Conservation (phyloP, 164 flowering plant species). For the Hamamelis virginiana region DNA sequence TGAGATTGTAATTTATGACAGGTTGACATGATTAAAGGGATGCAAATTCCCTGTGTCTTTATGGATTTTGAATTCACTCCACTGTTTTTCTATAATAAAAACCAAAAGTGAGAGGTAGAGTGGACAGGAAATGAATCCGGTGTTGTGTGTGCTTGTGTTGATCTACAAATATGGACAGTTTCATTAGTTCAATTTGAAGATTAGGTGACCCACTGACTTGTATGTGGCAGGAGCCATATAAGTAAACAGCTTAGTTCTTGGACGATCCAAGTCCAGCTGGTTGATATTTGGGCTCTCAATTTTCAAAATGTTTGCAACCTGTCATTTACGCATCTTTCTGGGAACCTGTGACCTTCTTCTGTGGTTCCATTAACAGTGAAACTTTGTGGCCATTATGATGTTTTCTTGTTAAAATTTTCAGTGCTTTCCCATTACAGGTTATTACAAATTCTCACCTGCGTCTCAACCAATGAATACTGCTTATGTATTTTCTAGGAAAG, state of each 20-base stretch:
- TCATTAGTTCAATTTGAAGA: background rate
- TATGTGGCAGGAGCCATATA: background rate
- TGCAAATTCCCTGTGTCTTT: no score
- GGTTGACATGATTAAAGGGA: no score
- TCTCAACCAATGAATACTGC: conserved; percentile 70
- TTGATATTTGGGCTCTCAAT: no score
- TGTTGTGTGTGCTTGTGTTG: no score
- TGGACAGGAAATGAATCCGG: background rate
- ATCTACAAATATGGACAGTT: no score
- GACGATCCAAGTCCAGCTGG: no score
- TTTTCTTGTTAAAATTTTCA: background rate
- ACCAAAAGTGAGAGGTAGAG: background rate
- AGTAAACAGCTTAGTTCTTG: background rate
- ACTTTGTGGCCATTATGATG: background rate
- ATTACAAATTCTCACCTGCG: conserved; percentile 57
- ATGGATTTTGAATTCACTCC: no score
- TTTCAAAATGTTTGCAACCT: background rate
- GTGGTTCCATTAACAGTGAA: background rate
- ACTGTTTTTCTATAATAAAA: background rate
- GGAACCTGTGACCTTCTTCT: background rate
- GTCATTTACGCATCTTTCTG: background rate
- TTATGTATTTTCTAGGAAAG: conserved; percentile 79
- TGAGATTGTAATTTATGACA: no score
- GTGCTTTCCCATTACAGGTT: conserved; percentile 51
- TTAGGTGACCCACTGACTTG: background rate